phyloP scores from a whole-genome alignment of 306 rosid species.

The Datisca glomerata region DNA sequence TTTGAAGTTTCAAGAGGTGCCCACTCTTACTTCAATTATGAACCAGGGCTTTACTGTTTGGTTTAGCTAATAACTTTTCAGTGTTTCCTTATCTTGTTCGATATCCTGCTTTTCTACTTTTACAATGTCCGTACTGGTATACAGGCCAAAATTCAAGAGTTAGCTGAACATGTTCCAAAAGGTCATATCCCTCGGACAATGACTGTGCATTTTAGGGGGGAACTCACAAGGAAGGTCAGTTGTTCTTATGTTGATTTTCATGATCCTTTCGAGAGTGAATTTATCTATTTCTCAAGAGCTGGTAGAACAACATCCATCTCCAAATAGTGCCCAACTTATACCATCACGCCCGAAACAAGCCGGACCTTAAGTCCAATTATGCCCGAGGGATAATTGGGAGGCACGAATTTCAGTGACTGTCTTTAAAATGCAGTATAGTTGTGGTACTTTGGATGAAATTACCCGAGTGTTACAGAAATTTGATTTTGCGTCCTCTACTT shows the following conservation, averaged over 20 bases:
- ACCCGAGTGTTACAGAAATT: too few species aligned
- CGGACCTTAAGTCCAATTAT: too few species aligned
- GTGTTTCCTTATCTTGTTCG: slow-evolving; percentile 4
- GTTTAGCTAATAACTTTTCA: too few species aligned
- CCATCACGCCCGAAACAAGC: too few species aligned
- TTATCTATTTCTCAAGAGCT: background rate
- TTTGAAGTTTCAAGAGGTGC: slow-evolving; percentile 95
- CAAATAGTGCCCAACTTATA: too few species aligned
- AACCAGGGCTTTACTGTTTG: too few species aligned
- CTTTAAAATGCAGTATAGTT: too few species aligned
- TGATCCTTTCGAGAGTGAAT: slow-evolving; percentile 5
- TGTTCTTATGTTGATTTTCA: slow-evolving; percentile 14
- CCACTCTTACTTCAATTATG: too few species aligned
- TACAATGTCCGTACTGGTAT: slow-evolving; percentile 19
- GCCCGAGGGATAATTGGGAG: too few species aligned
- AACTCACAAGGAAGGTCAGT: slow-evolving; percentile 88
- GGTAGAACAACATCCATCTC: background rate
- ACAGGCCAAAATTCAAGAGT: slow-evolving; percentile 98
- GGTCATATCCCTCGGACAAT: slow-evolving; percentile 96
- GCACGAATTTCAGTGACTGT: too few species aligned
- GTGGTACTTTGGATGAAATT: too few species aligned
- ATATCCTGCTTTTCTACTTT: background rate
- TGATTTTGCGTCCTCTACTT: too few species aligned
- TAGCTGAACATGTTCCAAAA: slow-evolving; percentile 95
- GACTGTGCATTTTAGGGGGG: slow-evolving; percentile 96